Conservation (phyloP, 805 yeast genomes). For the Barnettozyma californica region DNA sequence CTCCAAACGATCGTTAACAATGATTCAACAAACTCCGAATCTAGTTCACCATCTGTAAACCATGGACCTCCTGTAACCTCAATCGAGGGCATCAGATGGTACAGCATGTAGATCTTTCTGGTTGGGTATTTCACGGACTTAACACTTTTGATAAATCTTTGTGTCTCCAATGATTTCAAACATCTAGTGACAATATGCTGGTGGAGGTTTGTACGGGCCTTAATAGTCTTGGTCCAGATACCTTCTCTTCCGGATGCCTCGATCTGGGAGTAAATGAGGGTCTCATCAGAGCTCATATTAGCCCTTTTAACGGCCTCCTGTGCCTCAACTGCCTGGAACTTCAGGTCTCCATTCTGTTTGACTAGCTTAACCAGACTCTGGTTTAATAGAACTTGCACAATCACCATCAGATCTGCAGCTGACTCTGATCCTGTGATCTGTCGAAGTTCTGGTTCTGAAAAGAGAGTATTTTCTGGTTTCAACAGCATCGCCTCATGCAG, state of each 20-base stretch:
- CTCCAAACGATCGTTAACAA: conserved; percentile 84
- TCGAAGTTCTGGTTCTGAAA: conserved; percentile 65
- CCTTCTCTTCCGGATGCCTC: conserved; percentile 94
- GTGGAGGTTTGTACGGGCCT: conserved; percentile 82
- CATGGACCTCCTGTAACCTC: conserved; percentile 99
- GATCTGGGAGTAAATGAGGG: conserved; percentile 84
- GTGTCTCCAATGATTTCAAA: conserved; percentile 71
- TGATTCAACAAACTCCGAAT: conserved; percentile 86
- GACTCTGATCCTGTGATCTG: conserved; percentile 39
- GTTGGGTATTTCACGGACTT: conserved; percentile 92
- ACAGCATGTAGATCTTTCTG: conserved; percentile 92
- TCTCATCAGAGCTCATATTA: conserved; percentile 81
- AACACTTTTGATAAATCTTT: conserved; percentile 80
- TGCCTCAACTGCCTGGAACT: conserved; percentile 68
- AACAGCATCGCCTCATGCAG: conserved; percentile 64
- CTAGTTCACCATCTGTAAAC: conserved; percentile 95
- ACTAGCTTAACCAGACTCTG: conserved; percentile 63
- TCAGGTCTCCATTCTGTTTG: conserved; percentile 59
- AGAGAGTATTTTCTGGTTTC: conserved; percentile 43
- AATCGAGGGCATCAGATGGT: conserved; percentile 85
- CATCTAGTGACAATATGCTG: conserved; percentile 87
- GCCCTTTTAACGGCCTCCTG: conserved; percentile 74
- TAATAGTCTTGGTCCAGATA: conserved; percentile 90
- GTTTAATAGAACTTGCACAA: conserved; percentile 49
- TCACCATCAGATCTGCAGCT: conserved; percentile 37